Evolutionary conservation across 1,284 basidiomycete genomes (phyloP), one percentile per base, ranked within the genome.

Genomic region (Blastosporella zonata): DNA sequence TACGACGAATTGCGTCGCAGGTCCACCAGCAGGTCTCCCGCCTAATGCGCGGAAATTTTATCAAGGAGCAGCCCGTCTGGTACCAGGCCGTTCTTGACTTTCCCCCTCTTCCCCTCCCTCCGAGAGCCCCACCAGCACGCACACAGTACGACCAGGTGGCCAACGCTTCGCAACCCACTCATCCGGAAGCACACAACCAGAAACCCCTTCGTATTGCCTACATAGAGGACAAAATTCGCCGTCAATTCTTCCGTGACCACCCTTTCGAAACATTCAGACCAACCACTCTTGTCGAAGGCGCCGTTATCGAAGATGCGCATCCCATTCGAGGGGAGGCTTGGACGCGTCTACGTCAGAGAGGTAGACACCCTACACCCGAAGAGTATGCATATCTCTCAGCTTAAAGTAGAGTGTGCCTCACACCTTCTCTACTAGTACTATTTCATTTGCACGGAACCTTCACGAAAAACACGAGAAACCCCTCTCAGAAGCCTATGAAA

Each of bases 161-260:
- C 57, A 44, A 41, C 37, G 10, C 37, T 29, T 33, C 41, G 10
- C 39, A 43, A 42, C 37, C 51, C 9, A 17, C 45, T 25, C 51
- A 40, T 17, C 55, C 58, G 39, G 59, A 59, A 45, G 58, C 62
- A 61, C 73, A 53, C 67, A 72, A 57, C 67, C 75, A 46, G 69
- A 74, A 51, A 74, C 79, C 89, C 0, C 59, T 79, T 49, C 77
- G 81, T 8, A 80, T 98, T 51, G 75, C 79, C 42, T 97, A 96
- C 66, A 59, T 89, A 23, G 92, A 95, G 64, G 96, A 99, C 68
- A 76, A 80, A 51, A 74, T 98, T 46, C 83, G 96, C 38, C 76
- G 83, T 47, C 91, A 93, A 66, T 99, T 99, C 77, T 98, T 95
- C 74, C 76, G 78, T 46, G 96, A 99, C 70, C 95, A 97, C 64